A percentile compares a stretch with the other conserved stretches of the same genome.
These are phyloP conservation scores for Rhynchosporium secalis DNA, from an alignment of 2,329 filamentous ascomycete genomes.

Conservation along the genomic window DNA sequence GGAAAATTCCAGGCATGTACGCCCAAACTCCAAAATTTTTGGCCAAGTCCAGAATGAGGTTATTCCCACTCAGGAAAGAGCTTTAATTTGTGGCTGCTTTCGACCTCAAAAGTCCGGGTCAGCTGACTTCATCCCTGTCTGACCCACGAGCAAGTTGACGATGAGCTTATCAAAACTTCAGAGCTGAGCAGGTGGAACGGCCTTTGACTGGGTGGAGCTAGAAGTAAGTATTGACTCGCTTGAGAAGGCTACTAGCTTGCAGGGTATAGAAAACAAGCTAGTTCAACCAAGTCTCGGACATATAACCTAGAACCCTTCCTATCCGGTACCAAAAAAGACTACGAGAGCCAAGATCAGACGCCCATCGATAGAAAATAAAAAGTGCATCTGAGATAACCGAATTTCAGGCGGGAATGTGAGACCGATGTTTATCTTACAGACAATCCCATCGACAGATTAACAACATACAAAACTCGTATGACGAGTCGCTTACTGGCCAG, in stretches of 20 bases:
- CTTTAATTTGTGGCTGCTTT: background rate
- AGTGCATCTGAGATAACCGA: too few species aligned
- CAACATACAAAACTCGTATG: background rate
- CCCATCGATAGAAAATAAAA: too few species aligned
- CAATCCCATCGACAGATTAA: background rate
- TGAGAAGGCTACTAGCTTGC: too few species aligned
- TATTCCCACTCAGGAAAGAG: background rate
- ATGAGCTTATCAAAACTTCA: background rate
- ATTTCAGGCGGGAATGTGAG: too few species aligned
- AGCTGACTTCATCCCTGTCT: conserved; percentile 3
- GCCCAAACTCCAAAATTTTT: background rate
- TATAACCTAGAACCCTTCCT: background rate
- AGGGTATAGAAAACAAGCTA: too few species aligned
- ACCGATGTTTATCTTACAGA: background rate
- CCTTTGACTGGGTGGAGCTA: background rate
- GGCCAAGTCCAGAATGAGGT: background rate
- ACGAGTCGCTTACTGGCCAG: too few species aligned
- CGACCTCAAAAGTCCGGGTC: background rate
- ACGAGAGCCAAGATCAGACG: too few species aligned
- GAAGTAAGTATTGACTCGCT: background rate
- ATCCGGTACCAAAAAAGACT: background rate
- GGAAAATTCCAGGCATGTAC: background rate
- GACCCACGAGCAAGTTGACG: background rate
- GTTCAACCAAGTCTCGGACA: background rate
- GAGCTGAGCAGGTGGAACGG: too few species aligned